These are phyloP conservation scores for Fraxinus albicans DNA, from an alignment of 305 asterid genomes.

Conservation along the genomic window DNA sequence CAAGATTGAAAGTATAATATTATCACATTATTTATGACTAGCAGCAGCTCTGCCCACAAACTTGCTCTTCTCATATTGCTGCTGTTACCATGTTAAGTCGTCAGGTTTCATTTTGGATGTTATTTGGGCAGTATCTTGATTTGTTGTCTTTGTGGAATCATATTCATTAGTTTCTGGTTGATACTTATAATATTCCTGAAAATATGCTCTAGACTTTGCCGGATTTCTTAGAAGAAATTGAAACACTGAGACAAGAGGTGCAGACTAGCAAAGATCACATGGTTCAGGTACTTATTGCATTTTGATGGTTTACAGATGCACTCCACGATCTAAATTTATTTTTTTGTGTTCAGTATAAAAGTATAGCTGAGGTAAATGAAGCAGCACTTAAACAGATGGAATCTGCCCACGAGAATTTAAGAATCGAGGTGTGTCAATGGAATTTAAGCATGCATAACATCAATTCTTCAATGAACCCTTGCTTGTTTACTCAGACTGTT, in stretches of 20 bases:
- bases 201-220: slow-evolving; percentile 41
- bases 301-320: neutral
- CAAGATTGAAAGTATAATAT: neutral
- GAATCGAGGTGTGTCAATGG: slow-evolving; percentile 52
- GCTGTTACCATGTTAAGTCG: neutral
- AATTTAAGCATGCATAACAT: neutral
- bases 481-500: slow-evolving; percentile 1
- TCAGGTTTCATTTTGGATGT: neutral
- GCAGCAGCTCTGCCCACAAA: neutral
- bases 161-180: neutral
- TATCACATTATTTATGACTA: neutral
- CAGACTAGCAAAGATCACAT: slow-evolving; percentile 71
- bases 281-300: slow-evolving; percentile 56
- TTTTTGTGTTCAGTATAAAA: slow-evolving; percentile 63
- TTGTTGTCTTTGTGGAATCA: slow-evolving; percentile 20
- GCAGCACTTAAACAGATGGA: slow-evolving; percentile 80
- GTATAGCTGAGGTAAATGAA: slow-evolving; percentile 83
- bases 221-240: slow-evolving; percentile 58
- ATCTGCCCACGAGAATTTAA: slow-evolving; percentile 54
- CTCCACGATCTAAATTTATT: slow-evolving; percentile 28
- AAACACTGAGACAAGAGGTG: slow-evolving; percentile 63
- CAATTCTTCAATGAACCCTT: slow-evolving; percentile 11
- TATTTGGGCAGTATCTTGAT: neutral
- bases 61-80: neutral
- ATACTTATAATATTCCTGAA: slow-evolving; percentile 15